Conservation (phyloP, 495 filamentous ascomycete genomes). For the Choiromyces venosus region DNA sequence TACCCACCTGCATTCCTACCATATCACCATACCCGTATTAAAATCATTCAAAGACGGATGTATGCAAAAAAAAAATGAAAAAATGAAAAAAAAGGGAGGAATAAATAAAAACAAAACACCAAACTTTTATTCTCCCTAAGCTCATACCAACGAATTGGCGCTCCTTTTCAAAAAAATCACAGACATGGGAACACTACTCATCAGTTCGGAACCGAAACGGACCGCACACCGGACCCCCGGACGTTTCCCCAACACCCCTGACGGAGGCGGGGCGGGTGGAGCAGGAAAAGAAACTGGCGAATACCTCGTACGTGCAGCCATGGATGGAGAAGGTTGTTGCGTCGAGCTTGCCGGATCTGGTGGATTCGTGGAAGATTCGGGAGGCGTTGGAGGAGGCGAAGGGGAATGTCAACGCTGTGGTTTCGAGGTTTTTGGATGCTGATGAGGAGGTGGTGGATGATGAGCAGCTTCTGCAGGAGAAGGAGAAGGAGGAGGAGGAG, state of each 20-base stretch:
- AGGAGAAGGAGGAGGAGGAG: constrained; percentile 2
- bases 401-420: constrained; percentile 57
- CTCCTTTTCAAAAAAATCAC: constrained; percentile 15
- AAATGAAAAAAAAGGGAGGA: neutral
- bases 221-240: constrained; percentile 55
- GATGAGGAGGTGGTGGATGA: constrained; percentile 38
- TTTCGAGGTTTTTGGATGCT: constrained; percentile 54
- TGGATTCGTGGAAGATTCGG: constrained; percentile 52
- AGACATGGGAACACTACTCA: constrained; percentile 70
- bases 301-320: constrained; percentile 47
- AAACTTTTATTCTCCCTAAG: constrained; percentile 1
- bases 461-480: neutral
- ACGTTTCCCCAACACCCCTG: constrained; percentile 42
- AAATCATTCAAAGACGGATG: neutral
- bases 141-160: constrained; percentile 16
- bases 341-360: constrained; percentile 54
- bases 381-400: constrained; percentile 56
- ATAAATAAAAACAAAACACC: constrained; percentile 6
- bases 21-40: constrained; percentile 12
- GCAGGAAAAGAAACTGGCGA: constrained; percentile 43
- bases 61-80: neutral
- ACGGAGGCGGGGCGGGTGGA: constrained; percentile 34
- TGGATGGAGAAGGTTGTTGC: constrained; percentile 61
- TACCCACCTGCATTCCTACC: neutral
- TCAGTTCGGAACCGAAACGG: constrained; percentile 61